Percentiles rank a stretch among this genome's conserved stretches.
phyloP scores from a whole-genome alignment of 495 filamentous ascomycete genomes.

The Talaromyces stipitatus region DNA sequence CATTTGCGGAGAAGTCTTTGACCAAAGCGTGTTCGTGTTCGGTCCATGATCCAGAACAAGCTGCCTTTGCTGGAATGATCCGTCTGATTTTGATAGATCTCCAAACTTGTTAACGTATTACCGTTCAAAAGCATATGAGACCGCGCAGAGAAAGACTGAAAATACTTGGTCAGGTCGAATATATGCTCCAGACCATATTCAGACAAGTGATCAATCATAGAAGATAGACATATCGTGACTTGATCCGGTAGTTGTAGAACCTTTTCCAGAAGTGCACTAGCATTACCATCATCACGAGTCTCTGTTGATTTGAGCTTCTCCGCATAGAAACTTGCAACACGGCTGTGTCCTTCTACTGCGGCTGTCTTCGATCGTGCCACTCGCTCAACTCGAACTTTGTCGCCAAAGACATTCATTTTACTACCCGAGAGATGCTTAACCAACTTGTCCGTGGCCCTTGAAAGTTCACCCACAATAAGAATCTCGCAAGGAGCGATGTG shows the following conservation, averaged over 20 bases:
- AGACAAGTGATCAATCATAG: slow-evolving; percentile 91
- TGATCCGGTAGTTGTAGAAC: slow-evolving; percentile 78
- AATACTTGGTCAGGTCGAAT: slow-evolving; percentile 94
- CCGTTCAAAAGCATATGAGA: slow-evolving; percentile 96
- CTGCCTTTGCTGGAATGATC: slow-evolving; percentile 82
- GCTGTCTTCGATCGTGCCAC: slow-evolving; percentile 71
- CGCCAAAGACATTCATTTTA: slow-evolving; percentile 88
- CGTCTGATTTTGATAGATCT: slow-evolving; percentile 93
- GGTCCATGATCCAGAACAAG: slow-evolving; percentile 91
- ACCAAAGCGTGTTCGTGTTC: slow-evolving; percentile 85
- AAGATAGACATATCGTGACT: slow-evolving; percentile 86
- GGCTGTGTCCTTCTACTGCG: slow-evolving; percentile 75
- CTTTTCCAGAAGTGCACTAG: slow-evolving; percentile 66
- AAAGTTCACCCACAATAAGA: slow-evolving; percentile 87
- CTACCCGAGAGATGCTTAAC: slow-evolving; percentile 84
- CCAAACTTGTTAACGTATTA: slow-evolving; percentile 87
- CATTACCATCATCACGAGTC: slow-evolving; percentile 36
- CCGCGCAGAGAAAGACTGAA: slow-evolving; percentile 89
- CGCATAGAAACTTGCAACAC: slow-evolving; percentile 92
- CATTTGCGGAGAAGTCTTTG: slow-evolving; percentile 84
- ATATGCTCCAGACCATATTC: slow-evolving; percentile 95
- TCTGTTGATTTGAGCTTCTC: slow-evolving; percentile 64
- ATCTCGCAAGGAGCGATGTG: slow-evolving; percentile 97
- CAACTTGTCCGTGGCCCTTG: slow-evolving; percentile 89
- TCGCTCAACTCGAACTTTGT: slow-evolving; percentile 76